Conservation (phyloP, 2,329 filamentous ascomycete genomes). For the Fusarium sororula region DNA sequence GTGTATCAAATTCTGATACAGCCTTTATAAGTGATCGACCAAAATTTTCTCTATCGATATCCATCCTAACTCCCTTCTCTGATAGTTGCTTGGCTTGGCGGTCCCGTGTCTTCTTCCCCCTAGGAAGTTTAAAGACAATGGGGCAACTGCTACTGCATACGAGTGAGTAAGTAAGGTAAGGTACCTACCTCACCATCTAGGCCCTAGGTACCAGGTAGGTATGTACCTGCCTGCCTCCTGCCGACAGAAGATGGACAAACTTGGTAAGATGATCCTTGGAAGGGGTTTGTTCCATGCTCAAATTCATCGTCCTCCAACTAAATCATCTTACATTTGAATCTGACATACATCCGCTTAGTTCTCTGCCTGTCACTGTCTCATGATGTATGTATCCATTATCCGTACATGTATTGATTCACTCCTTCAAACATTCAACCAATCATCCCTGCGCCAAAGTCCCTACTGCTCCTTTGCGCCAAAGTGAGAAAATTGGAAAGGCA, state of each 20-base stretch:
- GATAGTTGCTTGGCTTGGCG: slow-evolving; percentile 25
- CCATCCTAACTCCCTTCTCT: slow-evolving; percentile 11
- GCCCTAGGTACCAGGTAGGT: background rate
- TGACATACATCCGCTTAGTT: slow-evolving; percentile 17
- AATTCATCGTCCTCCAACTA: background rate
- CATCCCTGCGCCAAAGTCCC: slow-evolving; percentile 22
- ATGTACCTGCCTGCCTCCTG: background rate
- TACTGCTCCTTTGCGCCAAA: slow-evolving; percentile 9
- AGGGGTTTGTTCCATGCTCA: background rate
- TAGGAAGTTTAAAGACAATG: slow-evolving; percentile 6
- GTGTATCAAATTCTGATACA: slow-evolving; percentile 6
- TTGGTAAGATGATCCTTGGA: background rate
- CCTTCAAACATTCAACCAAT: slow-evolving; percentile 18
- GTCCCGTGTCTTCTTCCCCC: slow-evolving; percentile 7
- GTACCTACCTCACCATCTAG: background rate
- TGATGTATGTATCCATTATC: slow-evolving; percentile 26
- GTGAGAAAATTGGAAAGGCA: slow-evolving; percentile 24
- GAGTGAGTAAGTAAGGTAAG: background rate
- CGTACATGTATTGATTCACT: slow-evolving; percentile 28
- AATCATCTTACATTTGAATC: slow-evolving; percentile 12
- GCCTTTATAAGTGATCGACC: slow-evolving; percentile 17
- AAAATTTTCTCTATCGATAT: background rate
- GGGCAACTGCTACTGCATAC: slow-evolving; percentile 6
- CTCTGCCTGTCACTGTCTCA: slow-evolving; percentile 28
- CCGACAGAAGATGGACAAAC: background rate